Evolutionary conservation across 345 rosid species (phyloP).

Genomic region (Corymbia maculata): DNA sequence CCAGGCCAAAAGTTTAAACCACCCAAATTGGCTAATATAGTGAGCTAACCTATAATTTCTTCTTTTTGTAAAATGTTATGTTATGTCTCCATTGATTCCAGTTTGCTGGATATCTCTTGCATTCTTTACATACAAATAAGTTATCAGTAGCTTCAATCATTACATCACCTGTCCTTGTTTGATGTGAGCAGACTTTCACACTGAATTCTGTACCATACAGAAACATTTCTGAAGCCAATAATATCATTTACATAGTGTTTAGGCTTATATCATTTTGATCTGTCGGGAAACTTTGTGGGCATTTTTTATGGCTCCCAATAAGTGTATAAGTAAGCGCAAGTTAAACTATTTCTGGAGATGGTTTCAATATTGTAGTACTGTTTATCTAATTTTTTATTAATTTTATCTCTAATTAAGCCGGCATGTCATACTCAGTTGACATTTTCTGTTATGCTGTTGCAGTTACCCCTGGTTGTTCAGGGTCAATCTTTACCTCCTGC

Average conservation of each 20-base stretch:
- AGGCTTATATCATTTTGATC: neutral
- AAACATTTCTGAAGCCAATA: neutral
- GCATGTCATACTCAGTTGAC: neutral
- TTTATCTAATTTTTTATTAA: neutral
- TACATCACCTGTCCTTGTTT: neutral
- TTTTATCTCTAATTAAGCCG: neutral
- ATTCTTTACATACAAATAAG: neutral
- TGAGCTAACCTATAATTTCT: neutral
- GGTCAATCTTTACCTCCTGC: constrained; percentile 18
- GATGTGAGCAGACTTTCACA: neutral
- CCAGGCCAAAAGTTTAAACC: neutral
- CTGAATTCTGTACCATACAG: neutral
- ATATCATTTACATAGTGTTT: neutral
- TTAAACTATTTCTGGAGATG: neutral
- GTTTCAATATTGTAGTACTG: neutral
- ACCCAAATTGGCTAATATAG: neutral
- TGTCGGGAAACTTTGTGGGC: neutral
- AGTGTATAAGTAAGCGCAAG: neutral
- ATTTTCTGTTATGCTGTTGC: constrained; percentile 15
- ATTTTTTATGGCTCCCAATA: no score
- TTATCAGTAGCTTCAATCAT: neutral
- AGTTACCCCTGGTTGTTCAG: constrained; percentile 26
- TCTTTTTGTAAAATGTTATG: no score
- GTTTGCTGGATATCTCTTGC: neutral
- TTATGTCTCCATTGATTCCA: neutral